Percentiles rank a stretch among this genome's conserved stretches.
These are phyloP conservation scores for Hymenoscyphus occultus DNA, from an alignment of 2,329 filamentous ascomycete species.

Conservation along the genomic window DNA sequence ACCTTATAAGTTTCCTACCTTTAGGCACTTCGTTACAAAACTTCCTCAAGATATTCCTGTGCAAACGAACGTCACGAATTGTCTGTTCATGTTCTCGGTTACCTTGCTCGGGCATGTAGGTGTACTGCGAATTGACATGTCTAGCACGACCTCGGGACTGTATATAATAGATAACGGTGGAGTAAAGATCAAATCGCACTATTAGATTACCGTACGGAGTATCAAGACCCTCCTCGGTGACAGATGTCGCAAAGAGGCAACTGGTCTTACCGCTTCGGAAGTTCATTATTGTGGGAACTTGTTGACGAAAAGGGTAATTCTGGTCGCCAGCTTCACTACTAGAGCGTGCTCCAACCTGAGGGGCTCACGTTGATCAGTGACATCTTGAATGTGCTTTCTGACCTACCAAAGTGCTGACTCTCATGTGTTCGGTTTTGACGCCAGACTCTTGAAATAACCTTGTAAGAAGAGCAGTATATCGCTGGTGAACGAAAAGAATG, in stretches of 20 bases:
- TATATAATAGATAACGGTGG: slow-evolving; percentile 89
- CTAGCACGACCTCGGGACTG: slow-evolving; percentile 88
- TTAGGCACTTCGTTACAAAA: slow-evolving; percentile 75
- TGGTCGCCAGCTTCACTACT: slow-evolving; percentile 53
- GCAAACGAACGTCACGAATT: slow-evolving; percentile 57
- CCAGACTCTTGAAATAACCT: slow-evolving; percentile 59
- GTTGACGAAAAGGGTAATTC: slow-evolving; percentile 63
- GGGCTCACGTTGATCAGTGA: slow-evolving; percentile 8
- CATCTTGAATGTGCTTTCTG: not conserved
- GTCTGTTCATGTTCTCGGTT: slow-evolving; percentile 60
- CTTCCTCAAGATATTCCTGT: slow-evolving; percentile 62
- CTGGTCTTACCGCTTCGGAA: slow-evolving; percentile 59
- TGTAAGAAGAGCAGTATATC: slow-evolving; percentile 70
- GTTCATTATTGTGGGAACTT: slow-evolving; percentile 68
- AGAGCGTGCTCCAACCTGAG: slow-evolving; percentile 47
- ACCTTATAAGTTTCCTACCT: slow-evolving; percentile 65
- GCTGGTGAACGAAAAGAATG: slow-evolving; percentile 82
- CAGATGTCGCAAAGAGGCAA: slow-evolving; percentile 64
- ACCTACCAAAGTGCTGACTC: slow-evolving; percentile 59
- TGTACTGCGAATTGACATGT: slow-evolving; percentile 72
- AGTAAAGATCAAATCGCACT: slow-evolving; percentile 80
- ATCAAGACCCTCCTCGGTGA: slow-evolving; percentile 66
- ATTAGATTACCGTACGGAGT: slow-evolving; percentile 66
- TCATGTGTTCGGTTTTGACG: slow-evolving; percentile 57
- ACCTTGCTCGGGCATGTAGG: slow-evolving; percentile 75